These are phyloP conservation scores for Pyronema domesticum DNA, from an alignment of 495 filamentous ascomycete species.

Conservation along the genomic window DNA sequence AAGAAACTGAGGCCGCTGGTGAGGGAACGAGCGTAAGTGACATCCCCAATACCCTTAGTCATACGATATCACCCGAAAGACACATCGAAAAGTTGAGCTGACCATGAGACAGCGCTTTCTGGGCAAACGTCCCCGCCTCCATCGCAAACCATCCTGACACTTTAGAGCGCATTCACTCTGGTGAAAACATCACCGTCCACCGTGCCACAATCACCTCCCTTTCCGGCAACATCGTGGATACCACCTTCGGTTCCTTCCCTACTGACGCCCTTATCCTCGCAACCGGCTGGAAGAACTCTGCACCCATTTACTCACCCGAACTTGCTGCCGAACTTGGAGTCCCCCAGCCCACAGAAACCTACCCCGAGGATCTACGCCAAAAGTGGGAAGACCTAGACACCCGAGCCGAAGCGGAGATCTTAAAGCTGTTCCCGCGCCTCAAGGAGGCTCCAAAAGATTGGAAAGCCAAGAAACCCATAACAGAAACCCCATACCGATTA, in stretches of 20 bases:
- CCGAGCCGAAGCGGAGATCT: conserved; percentile 7
- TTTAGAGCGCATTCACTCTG: conserved; percentile 1
- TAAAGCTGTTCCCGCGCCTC: conserved; percentile 15
- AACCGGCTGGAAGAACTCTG: conserved; percentile 7
- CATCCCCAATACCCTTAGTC: too few relatives aligned
- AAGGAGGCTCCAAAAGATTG: background rate
- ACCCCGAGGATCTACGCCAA: background rate
- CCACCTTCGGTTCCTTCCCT: background rate
- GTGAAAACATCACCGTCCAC: conserved; percentile 13
- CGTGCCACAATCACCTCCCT: conserved; percentile 13
- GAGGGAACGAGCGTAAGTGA: conserved; percentile 6
- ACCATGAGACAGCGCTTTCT: conserved; percentile 5
- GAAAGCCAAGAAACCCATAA: background rate
- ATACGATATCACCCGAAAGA: too few relatives aligned
- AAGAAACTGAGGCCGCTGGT: conserved; percentile 5
- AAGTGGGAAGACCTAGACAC: conserved; percentile 21
- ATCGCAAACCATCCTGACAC: conserved; percentile 8
- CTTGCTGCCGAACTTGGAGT: conserved; percentile 3
- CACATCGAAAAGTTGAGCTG: too few relatives aligned
- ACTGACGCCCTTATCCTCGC: conserved; percentile 12
- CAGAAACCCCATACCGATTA: conserved; percentile 19
- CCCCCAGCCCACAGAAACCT: background rate
- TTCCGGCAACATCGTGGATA: background rate
- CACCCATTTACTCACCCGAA: conserved; percentile 3
- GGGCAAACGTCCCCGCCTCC: conserved; percentile 10